Evolutionary conservation across 1,284 basidiomycete genomes (phyloP).

Genomic region (Malassezia restricta): DNA sequence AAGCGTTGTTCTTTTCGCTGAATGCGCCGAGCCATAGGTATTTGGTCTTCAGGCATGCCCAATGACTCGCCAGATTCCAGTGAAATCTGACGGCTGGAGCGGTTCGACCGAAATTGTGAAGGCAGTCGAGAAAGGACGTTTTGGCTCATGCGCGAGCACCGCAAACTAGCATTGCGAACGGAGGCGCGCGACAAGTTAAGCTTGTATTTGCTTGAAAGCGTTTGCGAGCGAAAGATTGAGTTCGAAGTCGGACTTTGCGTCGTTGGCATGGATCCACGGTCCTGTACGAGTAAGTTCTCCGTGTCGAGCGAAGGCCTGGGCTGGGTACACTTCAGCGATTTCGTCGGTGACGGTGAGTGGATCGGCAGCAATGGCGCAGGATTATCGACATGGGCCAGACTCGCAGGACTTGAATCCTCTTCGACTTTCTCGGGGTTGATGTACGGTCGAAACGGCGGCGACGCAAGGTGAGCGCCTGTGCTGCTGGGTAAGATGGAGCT

Average conservation of each 20-base stretch:
- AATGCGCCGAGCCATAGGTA: constrained; percentile 14
- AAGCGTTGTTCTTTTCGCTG: constrained; percentile 6
- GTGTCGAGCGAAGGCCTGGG: too few species aligned
- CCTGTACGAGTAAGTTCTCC: too few species aligned
- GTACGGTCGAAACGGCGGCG: background rate
- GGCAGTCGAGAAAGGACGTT: constrained; percentile 8
- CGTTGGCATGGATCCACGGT: too few species aligned
- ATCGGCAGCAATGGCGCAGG: too few species aligned
- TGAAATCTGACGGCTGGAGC: constrained; percentile 6
- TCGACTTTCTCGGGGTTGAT: background rate
- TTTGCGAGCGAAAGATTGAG: background rate
- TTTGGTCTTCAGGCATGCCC: constrained; percentile 8
- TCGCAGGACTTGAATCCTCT: background rate
- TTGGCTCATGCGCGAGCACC: constrained; percentile 3
- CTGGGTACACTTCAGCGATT: too few species aligned
- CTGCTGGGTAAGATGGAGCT: background rate
- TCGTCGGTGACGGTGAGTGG: too few species aligned
- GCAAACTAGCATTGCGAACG: constrained; percentile 1
- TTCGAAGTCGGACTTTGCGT: too few species aligned
- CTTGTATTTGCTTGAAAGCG: constrained; percentile 2
- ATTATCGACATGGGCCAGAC: background rate
- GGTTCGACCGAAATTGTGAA: constrained; percentile 9
- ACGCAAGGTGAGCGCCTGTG: background rate
- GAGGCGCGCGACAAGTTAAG: background rate
- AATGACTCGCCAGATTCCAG: constrained; percentile 8